A percentile compares a stretch with the other conserved stretches of the same genome.
Conservation (phyloP, 2,329 filamentous ascomycete genomes). For the Hypoxylon sp. region DNA sequence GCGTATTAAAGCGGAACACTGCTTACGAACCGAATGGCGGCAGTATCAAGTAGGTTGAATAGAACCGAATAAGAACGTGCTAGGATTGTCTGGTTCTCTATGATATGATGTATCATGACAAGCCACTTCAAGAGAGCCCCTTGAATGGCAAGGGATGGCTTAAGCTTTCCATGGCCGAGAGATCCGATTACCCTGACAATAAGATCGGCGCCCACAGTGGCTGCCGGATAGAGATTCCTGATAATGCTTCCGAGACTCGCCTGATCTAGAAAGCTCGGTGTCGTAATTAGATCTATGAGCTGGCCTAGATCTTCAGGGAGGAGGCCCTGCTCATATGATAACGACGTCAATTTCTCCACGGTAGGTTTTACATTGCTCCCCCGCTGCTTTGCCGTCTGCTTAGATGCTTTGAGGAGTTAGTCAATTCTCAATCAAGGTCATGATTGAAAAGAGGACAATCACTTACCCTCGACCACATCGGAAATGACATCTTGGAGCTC, state of each 20-base stretch:
- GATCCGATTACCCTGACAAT: constrained; percentile 74
- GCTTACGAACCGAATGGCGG: constrained; percentile 68
- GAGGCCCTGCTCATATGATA: constrained; percentile 74
- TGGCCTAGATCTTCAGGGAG: constrained; percentile 65
- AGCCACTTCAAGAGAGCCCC: constrained; percentile 79
- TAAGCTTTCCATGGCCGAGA: constrained; percentile 80
- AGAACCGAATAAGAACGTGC: constrained; percentile 77
- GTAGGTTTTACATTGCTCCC: constrained; percentile 67
- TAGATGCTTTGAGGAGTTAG: constrained; percentile 57
- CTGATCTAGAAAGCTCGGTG: constrained; percentile 77
- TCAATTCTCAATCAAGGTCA: background rate
- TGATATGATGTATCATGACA: constrained; percentile 75
- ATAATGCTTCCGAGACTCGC: constrained; percentile 73
- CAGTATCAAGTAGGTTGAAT: constrained; percentile 84
- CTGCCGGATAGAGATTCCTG: constrained; percentile 79
- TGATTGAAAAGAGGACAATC: background rate
- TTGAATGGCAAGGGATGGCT: constrained; percentile 76
- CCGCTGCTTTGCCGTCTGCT: constrained; percentile 71
- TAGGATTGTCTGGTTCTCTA: constrained; percentile 70
- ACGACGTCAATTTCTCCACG: constrained; percentile 68
- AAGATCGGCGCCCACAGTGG: constrained; percentile 65
- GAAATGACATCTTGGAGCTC: constrained; percentile 35
- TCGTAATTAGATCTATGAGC: constrained; percentile 72
- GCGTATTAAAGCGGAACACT: background rate
- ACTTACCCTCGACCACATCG: constrained; percentile 40